phyloP scores from a whole-genome alignment of 495 filamentous ascomycete species.

The Staphylotrichum longicolle region DNA sequence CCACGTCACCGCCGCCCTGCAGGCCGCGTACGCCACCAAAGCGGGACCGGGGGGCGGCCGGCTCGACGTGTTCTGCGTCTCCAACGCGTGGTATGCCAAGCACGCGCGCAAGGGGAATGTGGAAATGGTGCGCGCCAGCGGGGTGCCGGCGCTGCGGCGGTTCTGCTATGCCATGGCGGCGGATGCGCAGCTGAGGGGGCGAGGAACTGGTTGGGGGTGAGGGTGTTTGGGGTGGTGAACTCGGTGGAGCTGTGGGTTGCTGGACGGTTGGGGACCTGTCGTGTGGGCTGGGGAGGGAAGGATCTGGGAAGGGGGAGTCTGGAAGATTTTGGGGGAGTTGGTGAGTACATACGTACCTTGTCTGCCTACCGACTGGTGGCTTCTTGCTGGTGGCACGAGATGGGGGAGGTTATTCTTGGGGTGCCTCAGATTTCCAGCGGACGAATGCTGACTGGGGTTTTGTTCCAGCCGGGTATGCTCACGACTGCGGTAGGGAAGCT shows the following conservation, averaged over 20 bases:
- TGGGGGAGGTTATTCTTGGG: no score
- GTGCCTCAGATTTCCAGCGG: no score
- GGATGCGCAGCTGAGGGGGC: background rate
- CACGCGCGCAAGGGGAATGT: background rate
- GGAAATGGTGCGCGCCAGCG: background rate
- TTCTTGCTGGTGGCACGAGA: no score
- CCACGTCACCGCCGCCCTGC: conserved; percentile 1
- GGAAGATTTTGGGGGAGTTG: no score
- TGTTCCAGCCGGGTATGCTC: no score
- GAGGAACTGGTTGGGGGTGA: background rate
- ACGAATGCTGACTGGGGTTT: no score
- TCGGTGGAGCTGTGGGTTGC: background rate
- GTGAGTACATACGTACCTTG: no score
- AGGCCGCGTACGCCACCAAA: background rate
- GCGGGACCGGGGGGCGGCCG: background rate
- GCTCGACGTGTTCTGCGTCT: conserved; percentile 1
- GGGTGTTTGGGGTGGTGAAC: background rate
- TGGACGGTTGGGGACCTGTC: background rate
- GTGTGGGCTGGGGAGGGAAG: background rate
- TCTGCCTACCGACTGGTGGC: no score
- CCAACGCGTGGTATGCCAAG: background rate
- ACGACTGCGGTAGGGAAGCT: no score
- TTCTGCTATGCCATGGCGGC: background rate
- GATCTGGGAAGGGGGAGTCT: no score
- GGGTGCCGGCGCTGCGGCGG: background rate